phyloP scores from a whole-genome alignment of 2,329 filamentous ascomycete species.

The Fusarium sp. region DNA sequence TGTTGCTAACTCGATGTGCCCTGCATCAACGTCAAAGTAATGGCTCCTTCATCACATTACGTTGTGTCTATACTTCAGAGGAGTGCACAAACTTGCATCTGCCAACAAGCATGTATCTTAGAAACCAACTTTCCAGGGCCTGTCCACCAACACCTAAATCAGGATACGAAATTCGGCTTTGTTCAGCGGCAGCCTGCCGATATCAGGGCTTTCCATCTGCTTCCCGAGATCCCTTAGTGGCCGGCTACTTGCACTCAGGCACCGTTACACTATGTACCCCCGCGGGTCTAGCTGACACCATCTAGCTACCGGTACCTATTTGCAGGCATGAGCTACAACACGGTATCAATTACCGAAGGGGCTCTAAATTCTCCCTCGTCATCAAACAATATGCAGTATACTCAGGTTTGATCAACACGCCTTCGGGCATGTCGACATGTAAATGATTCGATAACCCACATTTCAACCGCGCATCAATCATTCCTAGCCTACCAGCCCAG shows the following conservation, averaged over 20 bases:
- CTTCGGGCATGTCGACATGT: constrained; percentile 11
- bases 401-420: constrained; percentile 4
- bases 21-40: constrained; percentile 22
- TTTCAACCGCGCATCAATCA: constrained; percentile 17
- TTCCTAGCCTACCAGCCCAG: constrained; percentile 1
- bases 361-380: not conserved
- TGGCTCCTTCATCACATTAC: not conserved
- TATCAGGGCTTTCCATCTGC: constrained; percentile 16
- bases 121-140: not conserved
- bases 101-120: not conserved
- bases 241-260: constrained; percentile 26
- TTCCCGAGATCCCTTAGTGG: constrained; percentile 14
- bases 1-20: constrained; percentile 14
- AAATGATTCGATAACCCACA: constrained; percentile 38
- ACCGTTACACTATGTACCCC: constrained; percentile 30
- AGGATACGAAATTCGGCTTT: constrained; percentile 38
- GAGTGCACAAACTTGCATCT: not conserved
- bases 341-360: constrained; percentile 12
- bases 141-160: constrained; percentile 23
- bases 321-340: constrained; percentile 6
- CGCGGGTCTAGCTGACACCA: constrained; percentile 5
- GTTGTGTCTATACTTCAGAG: not conserved
- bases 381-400: constrained; percentile 1
- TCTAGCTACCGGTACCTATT: constrained; percentile 1
- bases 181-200: constrained; percentile 32